Evolutionary conservation across 2,329 filamentous ascomycete species (phyloP).

Genomic region (Coniosporium tulheliwenetii): DNA sequence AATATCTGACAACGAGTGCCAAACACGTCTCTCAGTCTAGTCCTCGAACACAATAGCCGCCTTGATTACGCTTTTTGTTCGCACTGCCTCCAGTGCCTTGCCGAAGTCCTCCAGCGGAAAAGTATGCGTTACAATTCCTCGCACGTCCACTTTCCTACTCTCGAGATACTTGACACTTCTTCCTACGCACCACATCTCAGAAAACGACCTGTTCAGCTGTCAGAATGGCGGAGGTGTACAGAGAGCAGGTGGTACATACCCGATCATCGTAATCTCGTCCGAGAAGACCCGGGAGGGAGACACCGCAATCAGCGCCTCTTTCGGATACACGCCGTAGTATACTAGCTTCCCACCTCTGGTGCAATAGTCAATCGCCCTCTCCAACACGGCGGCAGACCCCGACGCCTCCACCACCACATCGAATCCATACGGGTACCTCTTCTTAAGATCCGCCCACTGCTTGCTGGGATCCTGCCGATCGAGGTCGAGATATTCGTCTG

Average conservation of each 20-base stretch:
- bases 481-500: constrained; percentile 31
- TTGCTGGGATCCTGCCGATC: constrained; percentile 34
- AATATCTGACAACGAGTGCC: too few relatives aligned
- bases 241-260: constrained; percentile 14
- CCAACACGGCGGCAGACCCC: constrained; percentile 51
- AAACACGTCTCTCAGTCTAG: too few relatives aligned
- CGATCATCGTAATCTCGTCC: constrained; percentile 56
- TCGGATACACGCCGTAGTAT: constrained; percentile 56
- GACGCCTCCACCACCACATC: constrained; percentile 60
- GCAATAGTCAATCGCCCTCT: constrained; percentile 56
- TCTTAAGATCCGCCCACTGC: constrained; percentile 47
- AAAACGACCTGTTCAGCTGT: constrained; percentile 36
- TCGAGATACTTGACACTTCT: constrained; percentile 27
- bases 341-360: constrained; percentile 56
- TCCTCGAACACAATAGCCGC: constrained; percentile 57
- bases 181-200: constrained; percentile 38
- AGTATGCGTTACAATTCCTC: constrained; percentile 57
- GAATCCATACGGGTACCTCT: constrained; percentile 55
- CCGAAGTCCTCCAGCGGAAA: constrained; percentile 60
- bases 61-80: constrained; percentile 59
- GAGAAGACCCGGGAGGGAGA: constrained; percentile 54
- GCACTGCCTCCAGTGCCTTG: constrained; percentile 54
- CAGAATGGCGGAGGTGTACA: neutral
- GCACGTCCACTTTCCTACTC: constrained; percentile 44
- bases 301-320: constrained; percentile 47